Evolutionary conservation across 148 eudicot species (phyloP).

Genomic region (Chenopodium album): DNA sequence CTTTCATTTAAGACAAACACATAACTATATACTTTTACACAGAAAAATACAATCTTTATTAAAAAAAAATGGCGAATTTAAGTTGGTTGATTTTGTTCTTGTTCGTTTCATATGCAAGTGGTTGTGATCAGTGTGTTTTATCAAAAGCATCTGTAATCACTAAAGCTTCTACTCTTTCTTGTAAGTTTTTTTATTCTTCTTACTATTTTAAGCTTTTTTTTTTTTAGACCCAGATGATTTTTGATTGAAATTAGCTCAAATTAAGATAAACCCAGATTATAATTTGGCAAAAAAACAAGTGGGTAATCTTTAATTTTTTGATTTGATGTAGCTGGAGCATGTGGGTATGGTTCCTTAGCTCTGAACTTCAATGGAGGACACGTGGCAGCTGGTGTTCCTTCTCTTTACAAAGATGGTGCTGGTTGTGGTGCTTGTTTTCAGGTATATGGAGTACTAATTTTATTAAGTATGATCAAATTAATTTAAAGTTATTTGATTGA

Average conservation of each 20-base stretch:
- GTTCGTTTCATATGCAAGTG: slow-evolving; percentile 18
- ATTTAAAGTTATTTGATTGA: too few relatives aligned
- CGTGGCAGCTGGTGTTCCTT: slow-evolving; percentile 72
- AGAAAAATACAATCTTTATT: neutral
- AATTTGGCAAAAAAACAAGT: slow-evolving; percentile 7
- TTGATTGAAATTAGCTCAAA: slow-evolving; percentile 13
- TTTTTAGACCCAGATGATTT: slow-evolving; percentile 8
- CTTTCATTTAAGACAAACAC: neutral
- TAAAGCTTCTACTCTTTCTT: slow-evolving; percentile 34
- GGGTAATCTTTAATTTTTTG: slow-evolving; percentile 27
- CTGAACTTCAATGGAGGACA: slow-evolving; percentile 51
- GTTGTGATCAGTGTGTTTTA: slow-evolving; percentile 30
- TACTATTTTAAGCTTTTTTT: neutral
- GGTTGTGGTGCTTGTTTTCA: slow-evolving; percentile 91
- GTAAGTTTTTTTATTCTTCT: slow-evolving; percentile 14
- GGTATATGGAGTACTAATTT: slow-evolving; percentile 27
- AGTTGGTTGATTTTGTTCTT: slow-evolving; percentile 14
- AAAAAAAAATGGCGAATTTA: slow-evolving; percentile 14
- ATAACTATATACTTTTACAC: neutral
- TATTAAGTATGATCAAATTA: too few relatives aligned
- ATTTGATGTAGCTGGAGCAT: slow-evolving; percentile 59
- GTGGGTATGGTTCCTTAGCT: slow-evolving; percentile 82
- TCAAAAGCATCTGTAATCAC: slow-evolving; percentile 31
- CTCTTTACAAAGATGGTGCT: slow-evolving; percentile 64
- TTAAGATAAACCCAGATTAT: slow-evolving; percentile 22